Evolutionary conservation across 371 early-diverging fungal genomes (phyloP).

Genomic region (Zopfochytrium polystomum): DNA sequence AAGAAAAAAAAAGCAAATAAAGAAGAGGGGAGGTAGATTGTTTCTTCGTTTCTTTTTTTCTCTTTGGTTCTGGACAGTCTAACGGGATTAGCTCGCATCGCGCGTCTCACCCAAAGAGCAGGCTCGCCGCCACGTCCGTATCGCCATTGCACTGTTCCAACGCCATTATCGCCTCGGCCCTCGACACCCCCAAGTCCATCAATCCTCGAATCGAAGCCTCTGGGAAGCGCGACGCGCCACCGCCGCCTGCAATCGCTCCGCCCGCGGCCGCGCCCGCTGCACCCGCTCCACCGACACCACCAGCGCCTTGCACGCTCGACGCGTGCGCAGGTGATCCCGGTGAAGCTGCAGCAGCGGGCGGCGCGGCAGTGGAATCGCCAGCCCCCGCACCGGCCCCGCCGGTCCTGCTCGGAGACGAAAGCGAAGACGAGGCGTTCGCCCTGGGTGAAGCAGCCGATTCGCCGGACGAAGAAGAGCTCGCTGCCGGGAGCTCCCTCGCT

Average conservation of each 20-base stretch:
- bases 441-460: slow-evolving; percentile 5
- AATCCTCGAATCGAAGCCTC: slow-evolving; percentile 58
- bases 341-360: slow-evolving; percentile 12
- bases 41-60: too few relatives aligned
- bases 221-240: slow-evolving; percentile 32
- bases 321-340: too few relatives aligned
- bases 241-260: slow-evolving; percentile 6
- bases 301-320: too few relatives aligned
- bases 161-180: slow-evolving; percentile 73
- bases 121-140: slow-evolving; percentile 76
- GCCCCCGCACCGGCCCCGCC: slow-evolving; percentile 2
- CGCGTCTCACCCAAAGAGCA: too few relatives aligned
- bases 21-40: too few relatives aligned
- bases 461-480: slow-evolving; percentile 1
- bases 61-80: too few relatives aligned
- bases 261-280: too few relatives aligned
- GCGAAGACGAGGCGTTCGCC: neutral
- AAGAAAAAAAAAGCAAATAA: too few relatives aligned
- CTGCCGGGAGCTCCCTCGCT: slow-evolving; percentile 41
- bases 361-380: slow-evolving; percentile 9
- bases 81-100: too few relatives aligned
- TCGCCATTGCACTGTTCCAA: slow-evolving; percentile 81
- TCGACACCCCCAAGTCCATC: slow-evolving; percentile 60
- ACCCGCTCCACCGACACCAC: too few relatives aligned
- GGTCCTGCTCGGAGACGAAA: slow-evolving; percentile 2